Base-by-base conservation (phyloP, 1,284 basidiomycete genomes). In the Leccinum solheimii region DNA sequence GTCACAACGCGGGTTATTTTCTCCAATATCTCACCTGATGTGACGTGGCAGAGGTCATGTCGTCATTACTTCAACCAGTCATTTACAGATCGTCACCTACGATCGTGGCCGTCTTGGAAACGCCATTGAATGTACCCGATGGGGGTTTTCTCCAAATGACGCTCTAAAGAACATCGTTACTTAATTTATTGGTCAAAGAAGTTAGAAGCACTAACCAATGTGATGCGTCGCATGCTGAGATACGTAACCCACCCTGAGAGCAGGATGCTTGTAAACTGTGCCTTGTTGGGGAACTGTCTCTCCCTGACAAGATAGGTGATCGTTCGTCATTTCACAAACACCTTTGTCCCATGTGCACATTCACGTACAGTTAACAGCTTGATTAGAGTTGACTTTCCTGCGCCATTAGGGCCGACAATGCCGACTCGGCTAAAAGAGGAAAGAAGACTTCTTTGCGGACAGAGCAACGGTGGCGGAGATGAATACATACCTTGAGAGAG, bases 41-140 rank as follows among this genome's bases (percentile, higher is more conserved):
- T 38, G 61, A 64, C 63, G 57, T 62, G 61, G 48, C 43, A 58
- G 61, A 34, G n/a, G n/a, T 63, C 57, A 62, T 56, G 49, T 57
- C 50, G 59, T 63, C 16, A 68, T 58, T 57, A 62, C 40, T 64
- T 57, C 27, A 48, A 53, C 50, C 58, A 38, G 57, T 60, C 51
- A 57, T 64, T 43, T 66, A 49, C 49, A 60, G 55, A 38, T 66
- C 63, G 55, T 60, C 45, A 81, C 88, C 67, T 83, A 88, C 96
- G 92, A 82, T 99, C 97, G 77, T 97, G 93, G 55, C 97, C 97
- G 76, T 98, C 96, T 78, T 98, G 96, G 87, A 96, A 99, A 71
- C 97, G 92, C 97, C 97, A 99, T 79, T 97, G 94, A 70, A 98
- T 97, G 75, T 98, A 98, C 64, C 91, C 90, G 63, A 97, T 93